Percentiles rank a stretch among this genome's conserved stretches.
These are phyloP conservation scores for Candida sp. DNA, from an alignment of 1,139 yeast species.

Conservation along the genomic window DNA sequence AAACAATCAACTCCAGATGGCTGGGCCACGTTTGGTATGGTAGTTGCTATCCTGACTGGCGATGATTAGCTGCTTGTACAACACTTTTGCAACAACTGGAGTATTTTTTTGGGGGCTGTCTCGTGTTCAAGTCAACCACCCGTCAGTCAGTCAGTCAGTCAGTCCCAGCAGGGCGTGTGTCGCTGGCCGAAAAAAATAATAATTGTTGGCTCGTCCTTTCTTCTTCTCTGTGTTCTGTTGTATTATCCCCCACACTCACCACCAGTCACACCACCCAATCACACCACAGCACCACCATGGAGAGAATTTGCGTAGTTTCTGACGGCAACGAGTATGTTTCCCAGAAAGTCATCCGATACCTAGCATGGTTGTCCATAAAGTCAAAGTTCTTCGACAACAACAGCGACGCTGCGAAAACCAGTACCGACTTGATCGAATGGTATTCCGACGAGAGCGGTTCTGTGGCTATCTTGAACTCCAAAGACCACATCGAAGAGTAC, in stretches of 20 bases:
- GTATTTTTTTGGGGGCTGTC: too few relatives aligned
- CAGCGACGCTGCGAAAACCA: slow-evolving; percentile 42
- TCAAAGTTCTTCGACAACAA: slow-evolving; percentile 73
- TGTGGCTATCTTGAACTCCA: slow-evolving; percentile 93
- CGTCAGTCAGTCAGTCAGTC: too few relatives aligned
- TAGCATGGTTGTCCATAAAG: slow-evolving; percentile 89
- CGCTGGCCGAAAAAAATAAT: too few relatives aligned
- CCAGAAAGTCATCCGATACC: slow-evolving; percentile 83
- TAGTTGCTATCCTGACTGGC: too few relatives aligned
- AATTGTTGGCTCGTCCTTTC: too few relatives aligned
- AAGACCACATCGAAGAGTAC: slow-evolving; percentile 74
- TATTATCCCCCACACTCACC: not conserved
- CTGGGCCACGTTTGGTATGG: too few relatives aligned
- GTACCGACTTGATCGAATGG: slow-evolving; percentile 90
- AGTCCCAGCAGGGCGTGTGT: too few relatives aligned
- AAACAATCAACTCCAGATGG: too few relatives aligned
- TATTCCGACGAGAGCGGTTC: slow-evolving; percentile 79
- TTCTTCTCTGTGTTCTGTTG: not conserved
- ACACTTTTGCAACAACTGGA: too few relatives aligned
- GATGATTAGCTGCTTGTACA: too few relatives aligned
- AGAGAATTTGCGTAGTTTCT: slow-evolving; percentile 66
- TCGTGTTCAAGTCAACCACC: too few relatives aligned
- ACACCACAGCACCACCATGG: not conserved
- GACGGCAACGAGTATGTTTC: slow-evolving; percentile 82
- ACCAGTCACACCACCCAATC: not conserved